Evolutionary conservation across 495 filamentous ascomycete species (phyloP).

Genomic region (Xylaria flabelliformis): DNA sequence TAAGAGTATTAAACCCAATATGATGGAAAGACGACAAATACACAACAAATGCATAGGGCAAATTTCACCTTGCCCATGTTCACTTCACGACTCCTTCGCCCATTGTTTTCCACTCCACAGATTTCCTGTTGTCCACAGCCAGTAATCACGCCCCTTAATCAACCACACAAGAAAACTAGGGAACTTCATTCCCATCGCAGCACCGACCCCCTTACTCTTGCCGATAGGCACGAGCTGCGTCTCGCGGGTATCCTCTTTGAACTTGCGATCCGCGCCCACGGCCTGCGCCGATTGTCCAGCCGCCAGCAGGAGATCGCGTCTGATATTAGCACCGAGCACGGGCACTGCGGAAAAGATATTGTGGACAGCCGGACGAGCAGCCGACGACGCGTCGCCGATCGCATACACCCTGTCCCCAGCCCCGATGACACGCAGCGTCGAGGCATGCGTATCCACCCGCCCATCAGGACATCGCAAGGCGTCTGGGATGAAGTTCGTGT

Average conservation of each 20-base stretch:
- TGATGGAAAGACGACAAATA: neutral
- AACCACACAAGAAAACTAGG: slow-evolving; percentile 64
- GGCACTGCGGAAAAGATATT: slow-evolving; percentile 38
- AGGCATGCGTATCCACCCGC: slow-evolving; percentile 39
- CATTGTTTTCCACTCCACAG: slow-evolving; percentile 61
- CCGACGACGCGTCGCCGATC: slow-evolving; percentile 44
- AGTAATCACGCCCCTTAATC: slow-evolving; percentile 69
- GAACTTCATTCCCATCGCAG: slow-evolving; percentile 57
- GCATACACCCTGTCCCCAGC: slow-evolving; percentile 42
- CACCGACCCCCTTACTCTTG: slow-evolving; percentile 58
- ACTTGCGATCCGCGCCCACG: slow-evolving; percentile 33
- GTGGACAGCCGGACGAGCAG: slow-evolving; percentile 40
- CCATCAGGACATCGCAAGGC: slow-evolving; percentile 37
- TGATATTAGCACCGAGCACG: slow-evolving; percentile 42
- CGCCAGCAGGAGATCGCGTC: slow-evolving; percentile 39
- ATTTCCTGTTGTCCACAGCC: slow-evolving; percentile 55
- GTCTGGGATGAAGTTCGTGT: slow-evolving; percentile 44
- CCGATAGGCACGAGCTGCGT: slow-evolving; percentile 63
- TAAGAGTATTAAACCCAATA: neutral
- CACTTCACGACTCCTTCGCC: slow-evolving; percentile 51
- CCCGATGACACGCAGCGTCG: slow-evolving; percentile 43
- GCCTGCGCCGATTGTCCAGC: slow-evolving; percentile 37
- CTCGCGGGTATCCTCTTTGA: slow-evolving; percentile 51
- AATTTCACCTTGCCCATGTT: neutral
- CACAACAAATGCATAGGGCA: neutral